Evolutionary conservation across 345 rosid genomes (phyloP), one percentile per base, ranked within the genome.

Genomic region (Reutealis trisperma): DNA sequence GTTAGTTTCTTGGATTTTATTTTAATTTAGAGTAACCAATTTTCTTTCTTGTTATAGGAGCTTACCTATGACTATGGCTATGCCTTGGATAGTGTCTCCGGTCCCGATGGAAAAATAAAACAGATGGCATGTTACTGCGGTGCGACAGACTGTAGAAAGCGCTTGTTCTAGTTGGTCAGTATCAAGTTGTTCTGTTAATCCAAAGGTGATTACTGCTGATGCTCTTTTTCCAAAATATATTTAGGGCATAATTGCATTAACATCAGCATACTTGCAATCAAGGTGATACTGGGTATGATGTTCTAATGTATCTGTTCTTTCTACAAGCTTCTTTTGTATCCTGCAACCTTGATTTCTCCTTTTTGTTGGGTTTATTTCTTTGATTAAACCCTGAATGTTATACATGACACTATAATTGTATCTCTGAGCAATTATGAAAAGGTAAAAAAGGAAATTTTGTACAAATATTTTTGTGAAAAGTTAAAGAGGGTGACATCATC

Each of bases 41-140:
- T 30, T 44, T 45, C 11, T 37, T 80, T 67, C 73, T 59, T 22
- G 54, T 18, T 75, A 67, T 69, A 93, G 99, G 97, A 96, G 78
- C 94, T 96, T 5, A 88, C 91, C 0, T 96, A 96, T 63, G 99
- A 96, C 83, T 96, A 96, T 73, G 99, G 97, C 21, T 92, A 94
- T 73, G 87, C 82, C 27, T 89, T 92, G 22, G 94, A 94, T 80
- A 92, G 97, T 34, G 97, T 92, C 42, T 76, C 67, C 19, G 94
- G 90, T 18, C 89, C 93, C 0, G 93, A 92, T 73, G 99, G 97
- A 62, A 86, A 92, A 81, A 85, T 91, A 37, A 92, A 83, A 47
- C 76, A 84, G 73, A 86, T 96, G 84, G 37, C 80, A 4, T 96
- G 99, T 85, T 89, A 83, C 78, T 96, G 97, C 58, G 98, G 98